A percentile compares a stretch with the other conserved stretches of the same genome.
Evolutionary conservation across 2,329 filamentous ascomycete species (phyloP).

Genomic region (Ophiostoma perfectum): DNA sequence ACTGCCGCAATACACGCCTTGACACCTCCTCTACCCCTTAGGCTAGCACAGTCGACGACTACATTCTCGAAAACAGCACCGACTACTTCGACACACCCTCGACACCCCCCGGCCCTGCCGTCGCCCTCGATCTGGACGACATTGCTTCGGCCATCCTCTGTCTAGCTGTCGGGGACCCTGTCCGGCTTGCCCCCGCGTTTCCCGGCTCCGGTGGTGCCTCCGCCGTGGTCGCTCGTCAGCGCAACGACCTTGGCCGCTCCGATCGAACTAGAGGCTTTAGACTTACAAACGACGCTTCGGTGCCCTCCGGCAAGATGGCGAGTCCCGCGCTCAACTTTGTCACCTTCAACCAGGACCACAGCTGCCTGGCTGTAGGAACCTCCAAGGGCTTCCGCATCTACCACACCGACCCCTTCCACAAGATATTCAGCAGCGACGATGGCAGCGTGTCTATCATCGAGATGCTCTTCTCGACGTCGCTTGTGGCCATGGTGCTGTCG

Average conservation of each 20-base stretch:
- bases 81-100: not conserved
- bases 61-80: not conserved
- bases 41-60: no score
- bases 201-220: constrained; percentile 22
- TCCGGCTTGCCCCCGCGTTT: constrained; percentile 8
- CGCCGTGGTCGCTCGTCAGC: not conserved
- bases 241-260: not conserved
- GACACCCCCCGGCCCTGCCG: not conserved
- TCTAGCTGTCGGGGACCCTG: constrained; percentile 13
- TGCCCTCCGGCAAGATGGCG: constrained; percentile 47
- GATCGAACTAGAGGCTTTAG: constrained; percentile 12
- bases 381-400: constrained; percentile 94
- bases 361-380: constrained; percentile 90
- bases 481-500: constrained; percentile 88
- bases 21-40: no score
- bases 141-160: constrained; percentile 9
- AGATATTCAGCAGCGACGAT: constrained; percentile 90
- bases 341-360: constrained; percentile 98
- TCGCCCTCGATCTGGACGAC: constrained; percentile 10
- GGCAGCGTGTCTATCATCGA: constrained; percentile 94
- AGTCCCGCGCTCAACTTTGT: constrained; percentile 86
- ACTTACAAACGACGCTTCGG: constrained; percentile 20
- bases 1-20: no score
- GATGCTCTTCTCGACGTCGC: constrained; percentile 97
- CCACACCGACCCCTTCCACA: constrained; percentile 91